A percentile compares a stretch with the other conserved stretches of the same genome.
phyloP scores from a whole-genome alignment of 768 basidiomycete genomes.

The Boletus fagicola region DNA sequence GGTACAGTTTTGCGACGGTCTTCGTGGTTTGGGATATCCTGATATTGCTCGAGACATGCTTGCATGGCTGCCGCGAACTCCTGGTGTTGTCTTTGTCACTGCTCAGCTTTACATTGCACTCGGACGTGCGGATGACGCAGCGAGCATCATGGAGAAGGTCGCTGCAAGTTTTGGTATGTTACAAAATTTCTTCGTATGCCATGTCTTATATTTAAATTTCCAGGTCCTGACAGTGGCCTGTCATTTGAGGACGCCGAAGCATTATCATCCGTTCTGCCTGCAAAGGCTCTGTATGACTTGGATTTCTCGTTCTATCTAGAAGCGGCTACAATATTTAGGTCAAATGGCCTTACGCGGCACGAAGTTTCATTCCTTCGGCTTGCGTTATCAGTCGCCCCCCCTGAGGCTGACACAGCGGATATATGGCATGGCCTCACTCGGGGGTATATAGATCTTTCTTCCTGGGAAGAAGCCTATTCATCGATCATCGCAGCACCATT shows the following conservation, averaged over 20 bases:
- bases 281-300: slow-evolving; percentile 52
- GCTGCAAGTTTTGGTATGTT: slow-evolving; percentile 72
- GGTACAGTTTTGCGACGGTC: slow-evolving; percentile 66
- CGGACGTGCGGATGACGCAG: slow-evolving; percentile 72
- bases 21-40: slow-evolving; percentile 63
- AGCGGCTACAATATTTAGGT: slow-evolving; percentile 70
- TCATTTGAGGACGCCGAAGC: slow-evolving; percentile 63
- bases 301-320: slow-evolving; percentile 77
- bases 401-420: slow-evolving; percentile 54
- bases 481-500: slow-evolving; percentile 72
- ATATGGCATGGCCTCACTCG: slow-evolving; percentile 80
- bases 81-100: slow-evolving; percentile 72
- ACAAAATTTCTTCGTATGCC: slow-evolving; percentile 2
- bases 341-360: slow-evolving; percentile 49
- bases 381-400: slow-evolving; percentile 68
- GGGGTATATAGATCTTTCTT: slow-evolving; percentile 66
- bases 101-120: slow-evolving; percentile 64
- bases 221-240: slow-evolving; percentile 50
- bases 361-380: slow-evolving; percentile 76
- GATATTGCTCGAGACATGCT: slow-evolving; percentile 62
- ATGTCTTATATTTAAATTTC: slow-evolving; percentile 7
- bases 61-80: slow-evolving; percentile 75
- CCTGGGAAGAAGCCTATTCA: slow-evolving; percentile 87
- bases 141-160: slow-evolving; percentile 66
- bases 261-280: slow-evolving; percentile 59